Evolutionary conservation across 352 stramenopile genomes (phyloP).

Genomic region (Globisporangium sylvaticum): DNA sequence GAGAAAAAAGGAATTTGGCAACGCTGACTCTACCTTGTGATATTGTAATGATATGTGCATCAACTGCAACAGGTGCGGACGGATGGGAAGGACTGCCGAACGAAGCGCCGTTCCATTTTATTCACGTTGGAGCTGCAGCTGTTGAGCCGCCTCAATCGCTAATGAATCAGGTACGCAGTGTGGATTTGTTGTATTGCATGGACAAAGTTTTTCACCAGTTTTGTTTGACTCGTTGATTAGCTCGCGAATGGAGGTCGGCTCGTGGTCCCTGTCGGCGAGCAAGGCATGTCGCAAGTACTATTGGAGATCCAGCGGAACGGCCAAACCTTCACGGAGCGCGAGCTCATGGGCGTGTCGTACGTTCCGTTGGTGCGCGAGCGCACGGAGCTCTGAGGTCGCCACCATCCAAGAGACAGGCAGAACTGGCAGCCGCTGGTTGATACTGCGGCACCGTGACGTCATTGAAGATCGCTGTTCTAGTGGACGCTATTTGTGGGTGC

Average conservation of each 20-base stretch:
- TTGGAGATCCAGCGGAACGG: conserved; percentile 62
- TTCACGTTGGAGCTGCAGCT: conserved; percentile 95
- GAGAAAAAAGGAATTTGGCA: neutral
- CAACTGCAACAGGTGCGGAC: conserved; percentile 48
- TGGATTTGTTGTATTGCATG: neutral
- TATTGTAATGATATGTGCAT: neutral
- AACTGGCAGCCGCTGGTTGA: neutral
- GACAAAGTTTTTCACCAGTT: neutral
- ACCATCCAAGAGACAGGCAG: neutral
- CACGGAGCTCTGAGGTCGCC: conserved; percentile 19
- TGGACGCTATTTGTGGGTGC: neutral
- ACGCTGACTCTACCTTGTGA: neutral
- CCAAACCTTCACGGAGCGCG: conserved; percentile 38
- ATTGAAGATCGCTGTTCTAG: neutral
- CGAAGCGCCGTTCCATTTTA: conserved; percentile 93
- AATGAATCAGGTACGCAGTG: conserved; percentile 74
- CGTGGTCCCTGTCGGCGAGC: conserved; percentile 89
- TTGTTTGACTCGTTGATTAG: conserved; percentile 7
- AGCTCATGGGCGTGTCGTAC: conserved; percentile 73
- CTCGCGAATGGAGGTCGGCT: conserved; percentile 84
- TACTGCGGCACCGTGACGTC: neutral
- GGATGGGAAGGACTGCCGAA: conserved; percentile 91
- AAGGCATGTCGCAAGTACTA: conserved; percentile 60
- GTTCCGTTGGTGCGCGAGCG: conserved; percentile 67
- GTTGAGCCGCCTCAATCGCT: conserved; percentile 82